Conservation (phyloP, 192 early-diverging fungal genomes). For the Rhizophagus clarus region DNA sequence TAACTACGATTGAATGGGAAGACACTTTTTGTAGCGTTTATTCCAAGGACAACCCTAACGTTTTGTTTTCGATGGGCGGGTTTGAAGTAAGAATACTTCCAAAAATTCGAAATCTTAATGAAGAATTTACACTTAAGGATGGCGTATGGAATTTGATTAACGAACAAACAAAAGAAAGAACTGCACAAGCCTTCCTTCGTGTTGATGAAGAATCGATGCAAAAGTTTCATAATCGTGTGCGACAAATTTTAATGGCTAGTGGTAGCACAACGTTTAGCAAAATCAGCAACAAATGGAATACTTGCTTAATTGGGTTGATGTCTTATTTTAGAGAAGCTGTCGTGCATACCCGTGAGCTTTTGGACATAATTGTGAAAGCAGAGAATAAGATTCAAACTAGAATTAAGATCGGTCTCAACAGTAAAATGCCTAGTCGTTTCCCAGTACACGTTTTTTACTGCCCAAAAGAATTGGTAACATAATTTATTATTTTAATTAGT, state of each 20-base stretch:
- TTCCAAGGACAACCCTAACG: slow-evolving; percentile 96
- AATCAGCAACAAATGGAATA: slow-evolving; percentile 97
- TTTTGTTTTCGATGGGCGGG: slow-evolving; percentile 88
- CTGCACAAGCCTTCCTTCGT: slow-evolving; percentile 95
- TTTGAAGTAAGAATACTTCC: slow-evolving; percentile 97
- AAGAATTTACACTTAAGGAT: slow-evolving; percentile 88
- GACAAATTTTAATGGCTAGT: slow-evolving; percentile 97
- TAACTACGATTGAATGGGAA: slow-evolving; percentile 99
- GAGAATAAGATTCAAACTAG: slow-evolving; percentile 99
- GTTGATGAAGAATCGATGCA: slow-evolving; percentile 93
- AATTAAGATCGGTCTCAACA: slow-evolving; percentile 99
- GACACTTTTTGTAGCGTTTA: slow-evolving; percentile 96
- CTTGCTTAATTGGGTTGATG: slow-evolving; percentile 93
- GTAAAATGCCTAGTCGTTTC: slow-evolving; percentile 97
- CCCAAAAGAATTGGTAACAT: slow-evolving; percentile 5
- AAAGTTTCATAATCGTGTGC: slow-evolving; percentile 93
- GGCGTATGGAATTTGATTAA: slow-evolving; percentile 95
- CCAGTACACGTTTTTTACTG: slow-evolving; percentile 88
- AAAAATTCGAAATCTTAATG: slow-evolving; percentile 79
- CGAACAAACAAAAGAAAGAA: slow-evolving; percentile 96
- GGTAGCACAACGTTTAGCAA: slow-evolving; percentile 98
- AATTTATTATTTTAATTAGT: neutral
- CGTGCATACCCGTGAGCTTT: slow-evolving; percentile 93
- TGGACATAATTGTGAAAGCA: slow-evolving; percentile 96
- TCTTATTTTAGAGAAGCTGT: slow-evolving; percentile 98